Evolutionary conservation across 2,329 filamentous ascomycete species (phyloP).

Genomic region (Penicillium sp.): DNA sequence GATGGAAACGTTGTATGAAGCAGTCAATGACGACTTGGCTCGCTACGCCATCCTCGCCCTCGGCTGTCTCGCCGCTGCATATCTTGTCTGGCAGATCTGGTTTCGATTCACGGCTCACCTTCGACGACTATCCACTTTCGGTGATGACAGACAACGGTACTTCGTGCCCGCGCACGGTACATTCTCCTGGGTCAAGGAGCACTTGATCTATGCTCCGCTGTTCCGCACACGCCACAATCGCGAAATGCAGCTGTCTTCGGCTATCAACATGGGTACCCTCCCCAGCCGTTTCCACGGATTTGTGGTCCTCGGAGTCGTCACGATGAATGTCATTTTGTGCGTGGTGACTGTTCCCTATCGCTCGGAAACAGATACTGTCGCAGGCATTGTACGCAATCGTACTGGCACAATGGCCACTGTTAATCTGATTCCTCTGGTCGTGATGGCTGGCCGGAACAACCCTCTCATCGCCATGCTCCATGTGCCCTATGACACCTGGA

Average conservation of each 20-base stretch:
- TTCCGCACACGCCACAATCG: constrained; percentile 44
- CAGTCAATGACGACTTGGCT: constrained; percentile 53
- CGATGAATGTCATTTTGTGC: constrained; percentile 50
- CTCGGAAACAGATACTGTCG: constrained; percentile 29
- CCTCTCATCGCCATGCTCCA: constrained; percentile 42
- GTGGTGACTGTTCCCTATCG: constrained; percentile 44
- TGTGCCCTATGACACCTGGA: constrained; percentile 44
- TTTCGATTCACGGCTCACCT: constrained; percentile 62
- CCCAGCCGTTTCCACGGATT: constrained; percentile 46
- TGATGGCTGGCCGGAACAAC: constrained; percentile 44
- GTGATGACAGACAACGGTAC: constrained; percentile 74
- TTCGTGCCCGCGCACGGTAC: constrained; percentile 56
- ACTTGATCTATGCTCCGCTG: constrained; percentile 53
- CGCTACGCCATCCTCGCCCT: constrained; percentile 61
- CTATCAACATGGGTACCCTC: constrained; percentile 45
- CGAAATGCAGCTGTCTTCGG: constrained; percentile 43
- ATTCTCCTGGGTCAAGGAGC: constrained; percentile 66
- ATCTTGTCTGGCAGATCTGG: constrained; percentile 64
- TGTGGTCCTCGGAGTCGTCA: constrained; percentile 39
- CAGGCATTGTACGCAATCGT: constrained; percentile 43
- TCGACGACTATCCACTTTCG: constrained; percentile 68
- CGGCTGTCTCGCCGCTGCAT: constrained; percentile 57
- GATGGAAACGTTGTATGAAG: constrained; percentile 24
- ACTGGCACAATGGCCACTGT: constrained; percentile 41
- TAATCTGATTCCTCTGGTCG: constrained; percentile 43